phyloP scores from a whole-genome alignment of 1,284 basidiomycete species.

The Mycosarcoma mackinlayi region DNA sequence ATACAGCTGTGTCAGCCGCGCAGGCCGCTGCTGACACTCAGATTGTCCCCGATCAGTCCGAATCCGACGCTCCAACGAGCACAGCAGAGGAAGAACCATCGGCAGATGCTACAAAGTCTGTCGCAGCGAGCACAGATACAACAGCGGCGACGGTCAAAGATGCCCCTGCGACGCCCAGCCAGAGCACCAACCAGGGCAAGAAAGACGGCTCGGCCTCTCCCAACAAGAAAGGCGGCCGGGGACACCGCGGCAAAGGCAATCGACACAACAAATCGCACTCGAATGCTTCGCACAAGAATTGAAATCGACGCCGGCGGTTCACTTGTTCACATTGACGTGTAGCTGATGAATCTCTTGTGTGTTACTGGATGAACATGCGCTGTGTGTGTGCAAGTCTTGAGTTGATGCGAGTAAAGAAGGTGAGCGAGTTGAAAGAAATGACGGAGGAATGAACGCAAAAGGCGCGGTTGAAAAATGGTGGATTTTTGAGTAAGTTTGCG shows the following conservation, averaged over 20 bases:
- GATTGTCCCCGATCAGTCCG: not conserved
- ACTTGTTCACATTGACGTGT: no score
- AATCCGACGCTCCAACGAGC: not conserved
- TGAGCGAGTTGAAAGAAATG: not conserved
- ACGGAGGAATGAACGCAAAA: no score
- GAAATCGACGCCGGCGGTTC: no score
- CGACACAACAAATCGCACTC: slow-evolving; percentile 36
- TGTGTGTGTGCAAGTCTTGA: not conserved
- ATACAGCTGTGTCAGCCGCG: slow-evolving; percentile 5
- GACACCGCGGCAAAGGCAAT: slow-evolving; percentile 28
- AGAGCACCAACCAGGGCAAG: slow-evolving; percentile 4
- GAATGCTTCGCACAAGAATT: slow-evolving; percentile 19
- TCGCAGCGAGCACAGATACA: slow-evolving; percentile 2
- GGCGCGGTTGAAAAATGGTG: no score
- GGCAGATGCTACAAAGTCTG: not conserved
- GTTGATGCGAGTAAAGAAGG: not conserved
- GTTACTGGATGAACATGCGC: not conserved
- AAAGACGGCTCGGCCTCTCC: slow-evolving; percentile 33
- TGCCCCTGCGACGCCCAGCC: slow-evolving; percentile 2
- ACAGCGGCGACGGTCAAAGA: not conserved
- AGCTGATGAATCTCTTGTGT: no score
- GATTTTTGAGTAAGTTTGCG: slow-evolving; percentile 6
- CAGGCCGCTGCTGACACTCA: slow-evolving; percentile 8
- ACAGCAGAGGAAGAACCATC: not conserved
- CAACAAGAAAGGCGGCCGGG: slow-evolving; percentile 14